These are phyloP conservation scores for Lentinula novae-zelandiae DNA, from an alignment of 1,284 basidiomycete genomes.

Conservation along the genomic window DNA sequence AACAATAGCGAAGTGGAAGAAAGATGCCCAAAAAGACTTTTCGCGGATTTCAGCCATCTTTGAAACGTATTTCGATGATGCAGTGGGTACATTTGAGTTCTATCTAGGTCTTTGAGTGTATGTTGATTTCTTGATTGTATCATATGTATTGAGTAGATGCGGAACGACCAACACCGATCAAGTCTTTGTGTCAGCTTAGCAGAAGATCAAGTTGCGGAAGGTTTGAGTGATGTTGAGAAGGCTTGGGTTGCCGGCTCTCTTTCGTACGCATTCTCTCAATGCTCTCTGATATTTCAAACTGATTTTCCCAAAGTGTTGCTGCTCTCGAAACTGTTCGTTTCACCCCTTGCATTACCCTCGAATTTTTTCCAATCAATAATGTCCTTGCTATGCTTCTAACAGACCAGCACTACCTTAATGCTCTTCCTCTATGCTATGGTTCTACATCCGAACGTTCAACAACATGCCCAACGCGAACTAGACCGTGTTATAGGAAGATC, in stretches of 20 bases:
- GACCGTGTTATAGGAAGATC: slow-evolving; percentile 9
- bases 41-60: slow-evolving; percentile 1
- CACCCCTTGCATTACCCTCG: not conserved
- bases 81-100: not conserved
- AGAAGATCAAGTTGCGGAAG: not conserved
- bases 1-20: slow-evolving; percentile 6
- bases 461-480: slow-evolving; percentile 1
- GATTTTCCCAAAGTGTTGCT: not conserved
- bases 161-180: not conserved
- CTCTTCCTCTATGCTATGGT: slow-evolving; percentile 7
- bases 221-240: slow-evolving; percentile 2
- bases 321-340: not conserved
- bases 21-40: not conserved
- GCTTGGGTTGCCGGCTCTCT: slow-evolving; percentile 1
- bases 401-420: slow-evolving; percentile 1
- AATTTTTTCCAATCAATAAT: not conserved
- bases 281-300: not conserved
- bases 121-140: not conserved
- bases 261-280: not conserved
- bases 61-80: not conserved
- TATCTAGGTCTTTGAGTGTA: not conserved
- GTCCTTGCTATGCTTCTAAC: not conserved
- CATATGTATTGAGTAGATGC: not conserved
- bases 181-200: not conserved
- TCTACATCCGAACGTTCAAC: not conserved